These are phyloP conservation scores for Alternaria solani DNA, from an alignment of 2,329 filamentous ascomycete genomes.

Conservation along the genomic window DNA sequence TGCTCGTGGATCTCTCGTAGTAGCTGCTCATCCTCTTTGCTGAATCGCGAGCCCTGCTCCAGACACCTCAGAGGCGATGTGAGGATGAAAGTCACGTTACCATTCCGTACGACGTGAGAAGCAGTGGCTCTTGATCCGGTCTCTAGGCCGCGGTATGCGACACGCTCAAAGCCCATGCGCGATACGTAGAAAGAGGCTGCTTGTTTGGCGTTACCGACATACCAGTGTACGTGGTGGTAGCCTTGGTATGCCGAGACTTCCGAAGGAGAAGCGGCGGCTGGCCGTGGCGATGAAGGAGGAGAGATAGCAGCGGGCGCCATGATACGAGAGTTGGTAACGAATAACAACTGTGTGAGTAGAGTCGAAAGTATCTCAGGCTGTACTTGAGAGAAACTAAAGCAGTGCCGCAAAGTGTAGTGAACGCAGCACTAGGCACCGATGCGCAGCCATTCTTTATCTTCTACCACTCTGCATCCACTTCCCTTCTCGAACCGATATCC, in stretches of 20 bases:
- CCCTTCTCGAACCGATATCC: constrained; percentile 37
- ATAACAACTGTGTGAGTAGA: not conserved
- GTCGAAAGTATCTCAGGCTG: not conserved
- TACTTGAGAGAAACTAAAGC: not conserved
- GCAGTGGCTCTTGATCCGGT: constrained; percentile 83
- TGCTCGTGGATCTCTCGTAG: constrained; percentile 82
- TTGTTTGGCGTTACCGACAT: constrained; percentile 96
- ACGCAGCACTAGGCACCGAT: constrained; percentile 8
- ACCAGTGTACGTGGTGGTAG: constrained; percentile 95
- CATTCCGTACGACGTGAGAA: constrained; percentile 83
- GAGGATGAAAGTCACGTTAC: constrained; percentile 80
- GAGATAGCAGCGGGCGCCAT: constrained; percentile 50
- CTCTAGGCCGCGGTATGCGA: constrained; percentile 89
- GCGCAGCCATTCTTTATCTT: constrained; percentile 25
- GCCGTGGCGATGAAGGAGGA: constrained; percentile 53
- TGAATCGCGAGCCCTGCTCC: constrained; percentile 42
- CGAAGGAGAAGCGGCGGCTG: constrained; percentile 30
- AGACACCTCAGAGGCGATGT: constrained; percentile 75
- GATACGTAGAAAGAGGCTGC: constrained; percentile 87
- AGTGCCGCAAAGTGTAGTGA: not conserved
- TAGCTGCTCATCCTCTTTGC: constrained; percentile 67
- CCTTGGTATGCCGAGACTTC: constrained; percentile 70
- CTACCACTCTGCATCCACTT: constrained; percentile 23
- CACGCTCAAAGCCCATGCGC: constrained; percentile 82
- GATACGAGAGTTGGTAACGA: constrained; percentile 2